These are phyloP conservation scores for Lepidium sativum DNA, from an alignment of 345 rosid species.

Conservation along the genomic window DNA sequence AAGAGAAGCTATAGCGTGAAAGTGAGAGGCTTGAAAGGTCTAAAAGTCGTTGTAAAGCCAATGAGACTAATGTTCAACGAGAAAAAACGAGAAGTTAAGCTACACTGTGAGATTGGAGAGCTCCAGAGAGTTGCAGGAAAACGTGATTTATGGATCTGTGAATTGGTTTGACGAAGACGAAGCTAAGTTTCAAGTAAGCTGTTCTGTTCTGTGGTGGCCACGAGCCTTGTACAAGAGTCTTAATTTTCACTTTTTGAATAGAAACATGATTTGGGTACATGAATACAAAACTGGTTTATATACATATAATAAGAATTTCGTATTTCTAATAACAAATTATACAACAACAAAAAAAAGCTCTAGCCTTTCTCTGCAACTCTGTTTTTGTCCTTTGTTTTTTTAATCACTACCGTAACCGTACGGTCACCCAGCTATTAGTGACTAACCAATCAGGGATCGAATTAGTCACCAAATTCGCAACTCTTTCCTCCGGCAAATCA, in stretches of 20 bases:
- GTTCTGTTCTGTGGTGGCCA: constrained; percentile 28
- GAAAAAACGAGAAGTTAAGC: constrained; percentile 39
- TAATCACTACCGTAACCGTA: constrained; percentile 20
- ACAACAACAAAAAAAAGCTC: constrained; percentile 4
- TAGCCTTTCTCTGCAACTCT: constrained; percentile 8
- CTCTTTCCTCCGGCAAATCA: constrained; percentile 21
- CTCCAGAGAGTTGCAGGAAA: constrained; percentile 30
- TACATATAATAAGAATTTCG: no score
- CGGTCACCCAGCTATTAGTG: constrained; percentile 30
- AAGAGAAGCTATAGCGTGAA: constrained; percentile 32
- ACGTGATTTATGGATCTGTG: constrained; percentile 36
- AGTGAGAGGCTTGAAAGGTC: constrained; percentile 37
- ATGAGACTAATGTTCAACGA: constrained; percentile 35
- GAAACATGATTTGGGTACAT: neutral
- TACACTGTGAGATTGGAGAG: constrained; percentile 47
- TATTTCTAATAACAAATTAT: neutral
- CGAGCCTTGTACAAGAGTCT: constrained; percentile 25
- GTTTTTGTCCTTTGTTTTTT: constrained; percentile 11
- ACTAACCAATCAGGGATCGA: constrained; percentile 35
- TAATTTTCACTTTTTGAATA: neutral
- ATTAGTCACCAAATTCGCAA: constrained; percentile 17
- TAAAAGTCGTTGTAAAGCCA: constrained; percentile 49
- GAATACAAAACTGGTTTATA: neutral
- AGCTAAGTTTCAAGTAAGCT: neutral
- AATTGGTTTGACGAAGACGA: constrained; percentile 45